These are phyloP conservation scores for Zhuliangozyma blackwelliae DNA, from an alignment of 1,139 yeast species.

Conservation along the genomic window DNA sequence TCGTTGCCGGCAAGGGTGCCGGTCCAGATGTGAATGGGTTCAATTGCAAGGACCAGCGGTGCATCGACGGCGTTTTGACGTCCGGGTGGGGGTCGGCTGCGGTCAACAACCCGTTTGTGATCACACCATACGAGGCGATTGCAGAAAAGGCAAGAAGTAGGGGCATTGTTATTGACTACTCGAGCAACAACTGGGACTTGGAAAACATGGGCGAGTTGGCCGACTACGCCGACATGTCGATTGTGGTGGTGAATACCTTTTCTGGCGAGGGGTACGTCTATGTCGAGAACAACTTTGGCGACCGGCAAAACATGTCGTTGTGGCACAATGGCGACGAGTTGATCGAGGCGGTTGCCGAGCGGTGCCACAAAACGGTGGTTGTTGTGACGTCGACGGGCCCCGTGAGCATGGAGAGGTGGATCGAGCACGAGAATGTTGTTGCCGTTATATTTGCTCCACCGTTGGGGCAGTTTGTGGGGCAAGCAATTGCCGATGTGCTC, in stretches of 20 bases:
- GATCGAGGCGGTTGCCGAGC: constrained; percentile 44
- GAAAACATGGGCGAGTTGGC: constrained; percentile 41
- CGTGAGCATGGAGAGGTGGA: constrained; percentile 55
- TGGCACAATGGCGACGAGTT: constrained; percentile 62
- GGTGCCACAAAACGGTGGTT: constrained; percentile 52
- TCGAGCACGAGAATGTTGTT: constrained; percentile 54
- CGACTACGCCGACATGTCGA: constrained; percentile 47
- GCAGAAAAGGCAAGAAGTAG: constrained; percentile 39
- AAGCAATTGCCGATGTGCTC: constrained; percentile 37
- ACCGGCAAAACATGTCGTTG: constrained; percentile 49
- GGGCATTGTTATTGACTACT: constrained; percentile 42
- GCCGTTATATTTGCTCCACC: constrained; percentile 56
- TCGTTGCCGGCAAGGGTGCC: constrained; percentile 48
- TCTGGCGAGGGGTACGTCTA: constrained; percentile 60
- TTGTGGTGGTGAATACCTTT: constrained; percentile 48
- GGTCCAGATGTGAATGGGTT: constrained; percentile 45
- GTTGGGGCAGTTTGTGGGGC: constrained; percentile 50
- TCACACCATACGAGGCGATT: constrained; percentile 53
- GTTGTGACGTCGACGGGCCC: constrained; percentile 59
- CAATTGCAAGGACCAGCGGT: constrained; percentile 47
- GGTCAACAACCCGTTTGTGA: constrained; percentile 48
- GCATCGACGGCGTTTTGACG: constrained; percentile 44
- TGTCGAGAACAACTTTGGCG: constrained; percentile 61
- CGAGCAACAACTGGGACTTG: constrained; percentile 41
- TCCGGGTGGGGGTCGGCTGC: constrained; percentile 53